These are phyloP conservation scores for Rosa hybrid DNA, from an alignment of 331 rosid species.

Conservation along the genomic window DNA sequence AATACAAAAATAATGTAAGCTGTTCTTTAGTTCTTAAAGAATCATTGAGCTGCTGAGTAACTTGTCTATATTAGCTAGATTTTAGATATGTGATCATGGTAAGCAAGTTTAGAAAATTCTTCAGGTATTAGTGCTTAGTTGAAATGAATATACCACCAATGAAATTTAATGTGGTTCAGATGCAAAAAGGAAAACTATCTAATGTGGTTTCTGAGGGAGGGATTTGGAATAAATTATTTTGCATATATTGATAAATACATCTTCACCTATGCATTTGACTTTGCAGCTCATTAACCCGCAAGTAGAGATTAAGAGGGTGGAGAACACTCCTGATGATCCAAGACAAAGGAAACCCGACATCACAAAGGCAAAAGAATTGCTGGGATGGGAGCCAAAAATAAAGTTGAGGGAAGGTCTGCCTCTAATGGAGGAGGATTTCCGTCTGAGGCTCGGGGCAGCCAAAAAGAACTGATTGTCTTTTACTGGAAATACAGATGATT, in stretches of 20 bases:
- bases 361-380: conserved; percentile 62
- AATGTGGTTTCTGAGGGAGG: background rate
- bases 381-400: conserved; percentile 77
- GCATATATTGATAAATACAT: background rate
- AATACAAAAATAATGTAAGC: background rate
- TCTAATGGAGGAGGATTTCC: conserved; percentile 86
- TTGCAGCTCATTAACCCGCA: conserved; percentile 69
- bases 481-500: conserved; percentile 3
- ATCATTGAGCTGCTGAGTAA: background rate
- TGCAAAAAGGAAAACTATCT: background rate
- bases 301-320: conserved; percentile 69
- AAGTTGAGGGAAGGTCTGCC: conserved; percentile 73
- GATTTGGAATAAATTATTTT: background rate
- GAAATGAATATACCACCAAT: background rate
- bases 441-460: conserved; percentile 60
- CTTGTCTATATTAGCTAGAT: background rate
- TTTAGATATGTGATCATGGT: background rate
- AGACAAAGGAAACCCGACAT: conserved; percentile 82
- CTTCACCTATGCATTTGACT: conserved; percentile 6
- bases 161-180: background rate
- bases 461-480: conserved; percentile 27
- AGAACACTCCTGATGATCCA: conserved; percentile 88
- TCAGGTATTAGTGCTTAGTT: background rate
- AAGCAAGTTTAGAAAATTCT: background rate
- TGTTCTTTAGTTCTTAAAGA: background rate